Conservation (phyloP, 1,284 basidiomycete genomes). For the Sanghuangporus weigelae region DNA sequence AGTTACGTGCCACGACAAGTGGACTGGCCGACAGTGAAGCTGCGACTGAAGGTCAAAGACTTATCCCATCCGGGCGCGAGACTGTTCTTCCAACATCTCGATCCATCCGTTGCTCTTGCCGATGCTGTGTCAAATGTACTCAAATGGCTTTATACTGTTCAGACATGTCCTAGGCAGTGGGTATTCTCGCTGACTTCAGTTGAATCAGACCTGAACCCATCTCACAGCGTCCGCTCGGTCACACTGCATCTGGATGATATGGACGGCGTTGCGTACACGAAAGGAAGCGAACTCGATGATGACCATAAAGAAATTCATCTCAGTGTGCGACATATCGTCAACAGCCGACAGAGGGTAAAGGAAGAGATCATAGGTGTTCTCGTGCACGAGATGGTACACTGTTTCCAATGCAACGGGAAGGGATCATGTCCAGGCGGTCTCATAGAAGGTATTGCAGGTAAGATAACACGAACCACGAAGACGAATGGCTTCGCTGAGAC, state of each 20-base stretch:
- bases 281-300: slow-evolving; percentile 38
- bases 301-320: slow-evolving; percentile 65
- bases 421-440: slow-evolving; percentile 59
- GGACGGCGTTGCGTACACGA: slow-evolving; percentile 61
- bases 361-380: slow-evolving; percentile 65
- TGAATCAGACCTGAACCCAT: background rate
- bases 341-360: slow-evolving; percentile 38
- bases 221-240: slow-evolving; percentile 15
- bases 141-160: slow-evolving; percentile 54
- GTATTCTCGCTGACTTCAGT: slow-evolving; percentile 20
- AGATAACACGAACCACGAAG: slow-evolving; percentile 15
- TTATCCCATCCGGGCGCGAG: slow-evolving; percentile 51
- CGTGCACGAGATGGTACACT: slow-evolving; percentile 65
- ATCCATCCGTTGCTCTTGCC: slow-evolving; percentile 40
- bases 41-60: slow-evolving; percentile 53
- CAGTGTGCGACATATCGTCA: slow-evolving; percentile 54
- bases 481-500: background rate
- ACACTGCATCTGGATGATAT: slow-evolving; percentile 30
- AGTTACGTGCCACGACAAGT: slow-evolving; percentile 6
- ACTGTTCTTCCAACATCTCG: slow-evolving; percentile 50
- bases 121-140: slow-evolving; percentile 51
- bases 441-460: slow-evolving; percentile 72
- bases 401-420: slow-evolving; percentile 61
- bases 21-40: slow-evolving; percentile 49
- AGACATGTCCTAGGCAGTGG: slow-evolving; percentile 52